Evolutionary conservation across 169 alveolate species (phyloP).

Genomic region (Cryptosporidium baileyi): DNA sequence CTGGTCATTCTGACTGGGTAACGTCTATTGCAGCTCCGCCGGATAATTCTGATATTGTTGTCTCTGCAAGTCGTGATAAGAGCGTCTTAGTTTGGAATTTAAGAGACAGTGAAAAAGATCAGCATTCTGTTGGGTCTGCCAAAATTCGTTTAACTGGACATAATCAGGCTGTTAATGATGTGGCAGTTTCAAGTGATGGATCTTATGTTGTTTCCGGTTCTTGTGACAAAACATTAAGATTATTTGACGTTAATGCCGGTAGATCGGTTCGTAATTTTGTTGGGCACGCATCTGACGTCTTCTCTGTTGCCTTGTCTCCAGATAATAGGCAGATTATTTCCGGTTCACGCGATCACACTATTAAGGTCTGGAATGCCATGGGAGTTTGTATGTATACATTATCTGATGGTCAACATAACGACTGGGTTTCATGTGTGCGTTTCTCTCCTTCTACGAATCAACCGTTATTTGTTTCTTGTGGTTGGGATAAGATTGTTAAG

Average conservation of each 20-base stretch:
- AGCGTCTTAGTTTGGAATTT: constrained; percentile 84
- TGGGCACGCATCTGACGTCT: constrained; percentile 93
- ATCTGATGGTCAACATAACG: constrained; percentile 92
- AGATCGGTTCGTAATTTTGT: constrained; percentile 89
- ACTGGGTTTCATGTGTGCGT: constrained; percentile 97
- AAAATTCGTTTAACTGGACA: constrained; percentile 88
- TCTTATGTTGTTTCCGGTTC: constrained; percentile 94
- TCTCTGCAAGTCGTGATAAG: constrained; percentile 91
- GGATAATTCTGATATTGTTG: constrained; percentile 86
- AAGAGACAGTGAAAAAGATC: constrained; percentile 79
- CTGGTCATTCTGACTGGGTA: constrained; percentile 93
- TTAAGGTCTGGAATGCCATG: constrained; percentile 96
- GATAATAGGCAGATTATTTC: constrained; percentile 98
- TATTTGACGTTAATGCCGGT: constrained; percentile 92
- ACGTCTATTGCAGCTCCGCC: constrained; percentile 93
- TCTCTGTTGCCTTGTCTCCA: constrained; percentile 96
- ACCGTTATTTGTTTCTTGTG: constrained; percentile 95
- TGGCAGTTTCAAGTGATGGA: constrained; percentile 91
- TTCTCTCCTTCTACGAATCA: constrained; percentile 94
- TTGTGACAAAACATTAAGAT: constrained; percentile 91
- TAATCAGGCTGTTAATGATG: constrained; percentile 91
- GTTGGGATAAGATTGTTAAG: constrained; percentile 97
- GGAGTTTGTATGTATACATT: constrained; percentile 97
- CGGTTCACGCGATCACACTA: constrained; percentile 96
- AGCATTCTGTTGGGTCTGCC: constrained; percentile 82